phyloP scores from a whole-genome alignment of 495 filamentous ascomycete genomes.

The Podospora pseudopauciseta region DNA sequence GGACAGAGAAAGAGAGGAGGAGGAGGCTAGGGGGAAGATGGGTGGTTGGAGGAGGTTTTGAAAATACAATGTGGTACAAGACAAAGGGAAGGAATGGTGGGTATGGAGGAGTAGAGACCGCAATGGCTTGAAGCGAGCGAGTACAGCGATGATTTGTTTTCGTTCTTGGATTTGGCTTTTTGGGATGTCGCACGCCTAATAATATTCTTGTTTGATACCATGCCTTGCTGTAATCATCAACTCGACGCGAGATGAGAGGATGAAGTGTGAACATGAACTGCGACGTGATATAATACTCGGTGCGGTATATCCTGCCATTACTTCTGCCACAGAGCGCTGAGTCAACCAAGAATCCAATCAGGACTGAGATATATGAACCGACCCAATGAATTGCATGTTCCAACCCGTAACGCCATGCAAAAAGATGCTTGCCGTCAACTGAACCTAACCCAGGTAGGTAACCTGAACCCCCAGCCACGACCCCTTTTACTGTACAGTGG shows the following conservation, averaged over 20 bases:
- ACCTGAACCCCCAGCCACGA: neutral
- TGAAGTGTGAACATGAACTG: too few species aligned
- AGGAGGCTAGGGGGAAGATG: constrained; percentile 43
- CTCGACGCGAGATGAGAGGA: too few species aligned
- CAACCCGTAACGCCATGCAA: constrained; percentile 32
- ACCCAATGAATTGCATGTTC: constrained; percentile 12
- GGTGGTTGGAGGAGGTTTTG: constrained; percentile 27
- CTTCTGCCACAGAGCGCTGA: neutral
- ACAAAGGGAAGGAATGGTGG: neutral
- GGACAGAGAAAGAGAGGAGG: constrained; percentile 38
- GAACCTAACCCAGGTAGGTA: constrained; percentile 2
- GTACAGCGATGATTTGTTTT: constrained; percentile 5
- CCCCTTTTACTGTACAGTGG: constrained; percentile 22
- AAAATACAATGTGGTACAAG: constrained; percentile 2
- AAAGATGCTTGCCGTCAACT: constrained; percentile 21
- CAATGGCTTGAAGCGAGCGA: neutral
- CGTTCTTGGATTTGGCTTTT: neutral
- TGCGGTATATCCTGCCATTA: neutral
- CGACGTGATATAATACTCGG: neutral
- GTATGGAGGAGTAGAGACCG: neutral
- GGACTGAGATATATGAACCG: neutral
- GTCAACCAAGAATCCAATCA: neutral
- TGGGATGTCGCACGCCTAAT: neutral
- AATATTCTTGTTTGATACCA: neutral
- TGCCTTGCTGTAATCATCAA: neutral